Base-by-base conservation (phyloP, 495 filamentous ascomycete species). In the Gamarada debralockiae region DNA sequence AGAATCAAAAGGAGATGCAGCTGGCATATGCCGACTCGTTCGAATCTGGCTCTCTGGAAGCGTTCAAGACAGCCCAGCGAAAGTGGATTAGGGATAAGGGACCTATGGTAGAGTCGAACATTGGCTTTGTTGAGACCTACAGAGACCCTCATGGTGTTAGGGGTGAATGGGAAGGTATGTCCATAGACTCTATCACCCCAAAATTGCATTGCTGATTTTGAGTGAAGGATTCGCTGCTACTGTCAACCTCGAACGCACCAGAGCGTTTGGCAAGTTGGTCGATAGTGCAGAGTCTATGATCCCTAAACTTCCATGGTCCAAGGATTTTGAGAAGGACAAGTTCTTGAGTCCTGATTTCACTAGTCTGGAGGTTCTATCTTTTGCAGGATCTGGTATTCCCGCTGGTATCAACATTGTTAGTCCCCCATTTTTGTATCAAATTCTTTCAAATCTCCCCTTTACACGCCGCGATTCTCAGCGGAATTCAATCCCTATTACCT, bases 61-160 rank as follows among this genome's bases (percentile, higher is more conserved):
- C 89, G 24, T 95, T 91, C 76, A 96, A 95, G 73, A 86, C 95
- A 60, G 84, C 82, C 57, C 93, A 98, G 66, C 77, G 90, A 44
- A 82, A 83, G 57, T 98, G 93, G 93, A 92, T 98, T 39, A 82
- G 86, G 46, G 92, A 98, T 57, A 88, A 92, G 53, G 86, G 89
- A 14, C 93, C 93, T 6, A 83, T 80, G 67, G 83, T 98, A 15
- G 93, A 97, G 67, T 86, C 79, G 15, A 92, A 97, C 66, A 81
- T 97, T 50, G 93, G 93, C 1, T 98, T 97, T 62, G 86, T 98
- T 36, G 93, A 98, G 71, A 96, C 92, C 0, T 98, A 97, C 64
- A 81, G 93, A 45, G 93, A 98, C 65, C 93, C 93, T 1, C 86
- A 90, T 48, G 92, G 93, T 41, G 82, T 96, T 10, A 77, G 92